Evolutionary conservation across 306 rosid species (phyloP).

Genomic region (Trifolium repens): DNA sequence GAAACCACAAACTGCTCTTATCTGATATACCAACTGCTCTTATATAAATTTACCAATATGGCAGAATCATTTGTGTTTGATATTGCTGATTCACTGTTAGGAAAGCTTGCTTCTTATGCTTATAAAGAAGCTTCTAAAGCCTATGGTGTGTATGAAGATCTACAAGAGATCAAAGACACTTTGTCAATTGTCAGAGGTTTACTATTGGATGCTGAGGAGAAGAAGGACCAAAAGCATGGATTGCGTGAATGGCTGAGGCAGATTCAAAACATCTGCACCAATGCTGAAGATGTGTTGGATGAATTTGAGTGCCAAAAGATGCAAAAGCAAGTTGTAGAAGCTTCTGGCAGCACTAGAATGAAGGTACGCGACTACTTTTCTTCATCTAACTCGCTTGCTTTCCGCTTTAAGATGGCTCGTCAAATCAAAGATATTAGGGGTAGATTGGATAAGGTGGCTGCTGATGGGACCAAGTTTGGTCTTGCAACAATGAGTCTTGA

Average conservation of each 20-base stretch:
- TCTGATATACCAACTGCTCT: too few species aligned
- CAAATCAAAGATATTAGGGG: constrained; percentile 1
- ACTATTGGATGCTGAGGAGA: not conserved
- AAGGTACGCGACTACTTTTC: constrained; percentile 33
- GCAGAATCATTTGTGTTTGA: not conserved
- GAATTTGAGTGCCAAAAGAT: not conserved
- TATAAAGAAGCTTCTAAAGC: not conserved
- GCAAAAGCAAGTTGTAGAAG: not conserved
- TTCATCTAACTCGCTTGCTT: constrained; percentile 4
- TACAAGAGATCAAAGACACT: not conserved
- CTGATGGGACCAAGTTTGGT: constrained; percentile 15
- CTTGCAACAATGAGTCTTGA: constrained; percentile 5
- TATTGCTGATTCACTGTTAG: not conserved
- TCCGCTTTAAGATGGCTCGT: constrained; percentile 10
- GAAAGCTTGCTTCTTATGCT: not conserved
- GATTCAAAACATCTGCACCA: not conserved
- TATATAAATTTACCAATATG: too few species aligned
- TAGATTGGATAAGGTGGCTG: constrained; percentile 30
- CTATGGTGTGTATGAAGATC: not conserved
- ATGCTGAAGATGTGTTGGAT: not conserved
- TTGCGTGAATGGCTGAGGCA: not conserved
- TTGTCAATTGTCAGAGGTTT: not conserved
- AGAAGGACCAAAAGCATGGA: not conserved
- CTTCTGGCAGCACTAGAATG: constrained; percentile 8
- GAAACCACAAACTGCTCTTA: not conserved